Percentiles rank a stretch among this genome's conserved stretches.
phyloP scores from a whole-genome alignment of 257 asterid genomes.

The Solanum microdontum region DNA sequence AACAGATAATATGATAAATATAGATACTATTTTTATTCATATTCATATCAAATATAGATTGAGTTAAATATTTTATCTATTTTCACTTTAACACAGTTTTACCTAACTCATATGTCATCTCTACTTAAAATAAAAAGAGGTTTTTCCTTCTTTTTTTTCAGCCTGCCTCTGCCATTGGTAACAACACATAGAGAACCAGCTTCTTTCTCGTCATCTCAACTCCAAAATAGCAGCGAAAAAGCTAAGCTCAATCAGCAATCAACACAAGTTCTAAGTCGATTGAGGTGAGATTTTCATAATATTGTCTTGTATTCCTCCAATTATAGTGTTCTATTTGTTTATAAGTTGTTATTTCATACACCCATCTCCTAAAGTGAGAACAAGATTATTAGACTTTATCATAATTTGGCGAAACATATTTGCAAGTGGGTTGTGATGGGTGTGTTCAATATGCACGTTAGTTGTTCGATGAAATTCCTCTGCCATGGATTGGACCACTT shows the following conservation, averaged over 20 bases:
- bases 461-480: not conserved
- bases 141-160: not conserved
- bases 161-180: not conserved
- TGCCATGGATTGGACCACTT: not conserved
- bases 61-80: too few relatives aligned
- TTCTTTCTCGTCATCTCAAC: not conserved
- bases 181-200: not conserved
- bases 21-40: too few relatives aligned
- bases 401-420: not conserved
- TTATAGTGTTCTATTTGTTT: not conserved
- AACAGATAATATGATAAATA: too few relatives aligned
- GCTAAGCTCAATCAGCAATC: not conserved
- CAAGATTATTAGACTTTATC: not conserved
- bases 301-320: not conserved
- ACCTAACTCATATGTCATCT: too few relatives aligned
- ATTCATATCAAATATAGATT: too few relatives aligned
- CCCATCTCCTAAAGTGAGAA: not conserved
- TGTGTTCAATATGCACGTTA: not conserved
- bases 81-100: too few relatives aligned
- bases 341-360: not conserved
- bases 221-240: not conserved
- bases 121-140: too few relatives aligned
- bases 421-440: not conserved
- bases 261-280: not conserved
- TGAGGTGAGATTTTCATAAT: not conserved